Base-by-base conservation (phyloP, 2,329 filamentous ascomycete genomes). In the Harringtonia aguacate region DNA sequence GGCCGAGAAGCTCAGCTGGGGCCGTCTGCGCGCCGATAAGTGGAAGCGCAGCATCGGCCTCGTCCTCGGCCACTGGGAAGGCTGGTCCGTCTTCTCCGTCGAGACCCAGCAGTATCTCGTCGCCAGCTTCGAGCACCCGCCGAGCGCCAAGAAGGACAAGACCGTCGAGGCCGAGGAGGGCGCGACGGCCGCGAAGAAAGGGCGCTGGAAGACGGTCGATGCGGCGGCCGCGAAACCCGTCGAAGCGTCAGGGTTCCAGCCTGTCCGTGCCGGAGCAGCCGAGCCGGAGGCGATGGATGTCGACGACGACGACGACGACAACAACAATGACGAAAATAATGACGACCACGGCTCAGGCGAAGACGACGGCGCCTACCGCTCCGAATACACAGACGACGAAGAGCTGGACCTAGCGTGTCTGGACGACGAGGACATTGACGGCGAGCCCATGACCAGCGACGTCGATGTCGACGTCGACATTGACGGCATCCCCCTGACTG, bases 1-100 rank as follows among this genome's bases (percentile, higher is more conserved):
- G 47, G 79, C 87, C 8, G 80, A 82, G 53, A 79, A 77, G 43
- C 65, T 84, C 20, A 71, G 72, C 36, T 94, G 88, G 87, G 89
- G 89, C 10, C 77, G 85, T 1, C 66, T 95, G 49, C 81, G 85
- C 18, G 81, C 81, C 4, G 86, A 92, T 49, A 89, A 90, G 61
- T 92, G 86, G 84, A 85, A 84, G 60, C 75, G 85, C 40, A 87
- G 83, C 54, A 70, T 92, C 33, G 72, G 73, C 3, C 70, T 79
- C 7, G 70, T 92, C 2, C 65, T 92, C 9, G 72, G 74, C 38
- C 65, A 87, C 30, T 92, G 86, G 78, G 78, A 81, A 51, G 73
- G 76, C 8, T 81, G 77, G 78, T 81, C 75, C 51, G 76, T 79
- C 1, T 94, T 94, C 52, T 80, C 84, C 1, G 75, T 78, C 27